These are phyloP conservation scores for Mucuna pruriens DNA, from an alignment of 306 rosid genomes.

Conservation along the genomic window DNA sequence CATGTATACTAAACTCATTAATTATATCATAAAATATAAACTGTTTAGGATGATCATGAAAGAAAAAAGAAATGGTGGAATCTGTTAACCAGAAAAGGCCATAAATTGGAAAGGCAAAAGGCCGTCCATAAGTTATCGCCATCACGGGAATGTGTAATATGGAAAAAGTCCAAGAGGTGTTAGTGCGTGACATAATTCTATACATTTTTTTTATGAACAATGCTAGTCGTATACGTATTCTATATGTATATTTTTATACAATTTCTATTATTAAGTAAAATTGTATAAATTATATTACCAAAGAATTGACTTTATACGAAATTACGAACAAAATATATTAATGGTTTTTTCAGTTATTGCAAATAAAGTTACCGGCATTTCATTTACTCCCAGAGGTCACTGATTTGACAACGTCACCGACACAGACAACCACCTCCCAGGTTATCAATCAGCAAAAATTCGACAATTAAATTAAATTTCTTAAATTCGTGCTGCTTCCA, in stretches of 20 bases:
- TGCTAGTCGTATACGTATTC: not conserved
- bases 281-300: not conserved
- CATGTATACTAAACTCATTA: not conserved
- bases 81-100: constrained; percentile 20
- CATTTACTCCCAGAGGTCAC: not conserved
- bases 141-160: constrained; percentile 49
- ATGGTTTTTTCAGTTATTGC: not conserved
- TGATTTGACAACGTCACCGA: constrained; percentile 7
- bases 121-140: constrained; percentile 40
- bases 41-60: not conserved
- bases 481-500: not conserved
- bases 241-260: not conserved
- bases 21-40: not conserved
- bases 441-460: not conserved
- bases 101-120: constrained; percentile 33
- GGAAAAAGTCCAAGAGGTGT: constrained; percentile 24
- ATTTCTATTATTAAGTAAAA: not conserved
- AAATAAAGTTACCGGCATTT: not conserved
- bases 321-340: not conserved
- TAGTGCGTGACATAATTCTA: constrained; percentile 33
- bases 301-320: not conserved
- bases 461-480: not conserved
- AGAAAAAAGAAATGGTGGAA: constrained; percentile 18
- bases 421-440: not conserved
- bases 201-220: not conserved